phyloP scores from a whole-genome alignment of 306 rosid species.

The Cucurbita maxima region DNA sequence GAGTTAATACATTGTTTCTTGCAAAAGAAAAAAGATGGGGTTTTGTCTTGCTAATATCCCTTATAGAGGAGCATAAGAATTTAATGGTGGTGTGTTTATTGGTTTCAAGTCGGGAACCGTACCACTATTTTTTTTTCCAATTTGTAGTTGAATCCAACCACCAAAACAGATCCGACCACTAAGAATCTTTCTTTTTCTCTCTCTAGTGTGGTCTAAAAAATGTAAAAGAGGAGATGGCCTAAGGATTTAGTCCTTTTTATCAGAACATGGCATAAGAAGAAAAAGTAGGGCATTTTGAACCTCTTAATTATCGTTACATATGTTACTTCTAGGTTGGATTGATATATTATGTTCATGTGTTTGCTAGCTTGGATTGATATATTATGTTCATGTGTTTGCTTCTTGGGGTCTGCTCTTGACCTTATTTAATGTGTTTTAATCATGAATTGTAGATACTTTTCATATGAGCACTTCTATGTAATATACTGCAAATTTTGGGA shows the following conservation, averaged over 20 bases:
- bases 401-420: neutral
- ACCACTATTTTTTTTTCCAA: neutral
- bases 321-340: neutral
- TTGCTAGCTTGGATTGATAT: neutral
- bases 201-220: neutral
- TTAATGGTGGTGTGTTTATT: neutral
- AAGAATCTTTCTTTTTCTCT: neutral
- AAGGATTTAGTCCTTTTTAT: neutral
- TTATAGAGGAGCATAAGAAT: neutral
- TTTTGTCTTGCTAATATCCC: neutral
- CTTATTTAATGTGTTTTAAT: neutral
- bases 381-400: neutral
- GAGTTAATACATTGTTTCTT: neutral
- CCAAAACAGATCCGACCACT: neutral
- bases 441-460: slow-evolving; percentile 55
- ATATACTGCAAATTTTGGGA: slow-evolving; percentile 99
- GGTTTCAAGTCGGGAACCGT: neutral
- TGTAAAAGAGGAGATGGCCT: neutral
- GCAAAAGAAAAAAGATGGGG: neutral
- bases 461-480: slow-evolving; percentile 94
- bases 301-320: neutral
- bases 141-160: neutral
- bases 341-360: neutral
- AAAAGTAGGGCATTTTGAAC: neutral
- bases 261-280: neutral